A percentile compares a stretch with the other conserved stretches of the same genome.
These are phyloP conservation scores for Saccharomyces hybrid DNA, from an alignment of 1,139 yeast genomes.

Conservation along the genomic window DNA sequence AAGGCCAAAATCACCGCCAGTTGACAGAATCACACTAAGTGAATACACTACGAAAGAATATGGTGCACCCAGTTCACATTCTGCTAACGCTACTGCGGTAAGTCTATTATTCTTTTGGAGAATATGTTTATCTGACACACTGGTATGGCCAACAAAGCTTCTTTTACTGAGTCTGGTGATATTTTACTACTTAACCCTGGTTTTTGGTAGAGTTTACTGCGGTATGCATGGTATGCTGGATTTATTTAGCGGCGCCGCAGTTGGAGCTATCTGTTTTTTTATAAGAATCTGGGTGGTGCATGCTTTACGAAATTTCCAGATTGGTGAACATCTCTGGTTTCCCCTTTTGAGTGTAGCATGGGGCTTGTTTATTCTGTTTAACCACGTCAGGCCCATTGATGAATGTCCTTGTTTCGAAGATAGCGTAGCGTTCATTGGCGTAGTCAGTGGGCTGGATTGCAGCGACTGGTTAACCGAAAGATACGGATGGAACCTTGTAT, in stretches of 20 bases:
- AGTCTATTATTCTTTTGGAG: constrained; percentile 32
- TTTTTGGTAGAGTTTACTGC: constrained; percentile 80
- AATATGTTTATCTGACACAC: constrained; percentile 10
- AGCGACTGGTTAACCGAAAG: constrained; percentile 26
- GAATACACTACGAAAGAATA: constrained; percentile 87
- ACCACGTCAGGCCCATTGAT: constrained; percentile 83
- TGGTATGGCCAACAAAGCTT: constrained; percentile 8
- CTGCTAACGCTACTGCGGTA: constrained; percentile 88
- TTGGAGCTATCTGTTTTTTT: constrained; percentile 49
- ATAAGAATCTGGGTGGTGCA: constrained; percentile 32
- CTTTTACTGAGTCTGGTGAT: constrained; percentile 18
- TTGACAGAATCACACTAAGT: constrained; percentile 82
- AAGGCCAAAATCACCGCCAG: constrained; percentile 86
- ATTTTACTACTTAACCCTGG: constrained; percentile 57
- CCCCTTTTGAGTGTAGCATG: constrained; percentile 39
- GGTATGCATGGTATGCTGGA: constrained; percentile 97
- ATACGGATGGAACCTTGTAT: constrained; percentile 6
- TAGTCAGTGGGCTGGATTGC: constrained; percentile 55
- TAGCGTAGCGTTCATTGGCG: constrained; percentile 89
- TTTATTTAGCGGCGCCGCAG: constrained; percentile 52
- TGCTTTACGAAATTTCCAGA: constrained; percentile 12
- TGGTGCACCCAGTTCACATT: constrained; percentile 91
- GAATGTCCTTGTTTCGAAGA: constrained; percentile 97
- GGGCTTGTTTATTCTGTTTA: constrained; percentile 47
- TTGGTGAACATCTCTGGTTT: constrained; percentile 29